Base-by-base conservation (phyloP, 345 rosid genomes). In the Eucalyptus caleyi region DNA sequence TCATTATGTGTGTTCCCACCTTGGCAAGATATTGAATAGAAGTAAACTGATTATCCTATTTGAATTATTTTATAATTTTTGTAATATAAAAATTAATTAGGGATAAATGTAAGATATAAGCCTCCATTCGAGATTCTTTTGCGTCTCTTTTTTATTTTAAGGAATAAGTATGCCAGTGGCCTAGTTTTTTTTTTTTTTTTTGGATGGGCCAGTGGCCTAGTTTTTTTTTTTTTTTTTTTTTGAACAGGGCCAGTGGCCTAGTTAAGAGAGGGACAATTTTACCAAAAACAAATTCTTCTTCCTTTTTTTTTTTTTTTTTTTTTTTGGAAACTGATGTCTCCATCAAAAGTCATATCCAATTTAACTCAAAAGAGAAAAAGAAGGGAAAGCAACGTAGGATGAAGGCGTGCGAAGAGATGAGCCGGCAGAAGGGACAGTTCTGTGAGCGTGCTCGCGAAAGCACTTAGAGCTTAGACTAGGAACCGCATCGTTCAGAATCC, bases 381-480 rank as follows among this genome's bases (percentile, higher is more conserved):
- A 53, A 53, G 59, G 1, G 59, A 53, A 53, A 77, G 47, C 83
- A 6, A 21, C 13, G 30, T 11, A 40, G 16, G 47, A 77, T 11
- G 85, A 77, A 77, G 85, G 85, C 85, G 85, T 77, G 85, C 85
- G 7, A 77, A 77, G 85, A 37, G 85, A 40, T 77, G 30, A 21
- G 16, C 83, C 47, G 24, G 85, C 85, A 77, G 13, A 40, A 40
- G 83, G 45, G 47, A 77, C 85, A 77, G 30, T 77, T 8, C 44
- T 23, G 30, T 23, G 16, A 40, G 85, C 85, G 85, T 77, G 85
- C 85, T 77, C 30, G 85, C 6, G 47, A 42, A 40, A 23, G 44
- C 85, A 77, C 85, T 77, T 77, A 77, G 85, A 77, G 85, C 85
- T 21, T 77, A 77, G 85, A 77, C 85, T 77, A 77, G 85, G 85